phyloP scores from a whole-genome alignment of 257 asterid genomes.

The Solanum arcanum region DNA sequence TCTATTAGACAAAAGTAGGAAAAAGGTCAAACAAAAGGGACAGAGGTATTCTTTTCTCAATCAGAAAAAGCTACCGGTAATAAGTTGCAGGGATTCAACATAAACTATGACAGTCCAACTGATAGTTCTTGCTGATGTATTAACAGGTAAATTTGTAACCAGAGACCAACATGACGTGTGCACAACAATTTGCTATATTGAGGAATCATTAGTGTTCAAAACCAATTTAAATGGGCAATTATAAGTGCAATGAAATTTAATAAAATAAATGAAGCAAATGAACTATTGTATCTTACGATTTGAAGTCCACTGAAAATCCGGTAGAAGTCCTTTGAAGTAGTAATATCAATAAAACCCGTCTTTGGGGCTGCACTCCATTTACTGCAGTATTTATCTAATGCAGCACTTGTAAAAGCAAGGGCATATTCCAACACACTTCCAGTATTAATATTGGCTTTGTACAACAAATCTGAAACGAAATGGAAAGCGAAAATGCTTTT shows the following conservation, averaged over 20 bases:
- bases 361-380: conserved; percentile 91
- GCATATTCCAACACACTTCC: conserved; percentile 98
- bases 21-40: neutral
- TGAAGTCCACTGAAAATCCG: conserved; percentile 91
- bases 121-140: neutral
- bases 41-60: neutral
- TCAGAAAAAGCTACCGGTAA: neutral
- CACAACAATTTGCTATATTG: neutral
- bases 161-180: neutral
- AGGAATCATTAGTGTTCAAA: neutral
- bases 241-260: neutral
- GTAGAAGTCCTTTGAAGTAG: conserved; percentile 91
- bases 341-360: conserved; percentile 91
- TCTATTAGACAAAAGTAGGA: neutral
- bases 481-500: neutral
- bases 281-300: conserved; percentile 38
- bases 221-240: neutral
- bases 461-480: conserved; percentile 61
- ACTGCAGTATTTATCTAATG: conserved; percentile 83
- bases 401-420: conserved; percentile 96
- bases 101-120: neutral
- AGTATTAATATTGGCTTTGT: conserved; percentile 79
- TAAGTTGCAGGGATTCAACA: neutral
- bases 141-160: neutral
- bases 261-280: neutral